phyloP scores from a whole-genome alignment of 805 yeast species.

The Lachancea quebecensis region DNA sequence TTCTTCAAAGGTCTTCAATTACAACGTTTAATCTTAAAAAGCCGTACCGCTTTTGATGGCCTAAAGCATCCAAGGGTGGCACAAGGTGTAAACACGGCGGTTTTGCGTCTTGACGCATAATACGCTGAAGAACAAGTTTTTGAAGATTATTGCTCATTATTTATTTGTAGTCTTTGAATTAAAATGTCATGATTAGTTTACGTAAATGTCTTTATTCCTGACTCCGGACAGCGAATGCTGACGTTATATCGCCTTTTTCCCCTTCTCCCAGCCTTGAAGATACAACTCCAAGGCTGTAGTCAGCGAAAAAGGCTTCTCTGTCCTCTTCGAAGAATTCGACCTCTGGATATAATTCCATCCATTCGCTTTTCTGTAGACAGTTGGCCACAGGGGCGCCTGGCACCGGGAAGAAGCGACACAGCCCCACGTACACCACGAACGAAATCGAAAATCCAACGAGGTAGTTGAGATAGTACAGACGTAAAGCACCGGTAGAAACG shows the following conservation, averaged over 20 bases:
- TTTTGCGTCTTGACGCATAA: no score
- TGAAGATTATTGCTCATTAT: no score
- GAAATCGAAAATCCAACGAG: slow-evolving; percentile 67
- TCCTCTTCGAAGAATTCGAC: slow-evolving; percentile 54
- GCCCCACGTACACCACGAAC: slow-evolving; percentile 43
- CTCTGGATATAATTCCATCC: slow-evolving; percentile 55
- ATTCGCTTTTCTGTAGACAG: slow-evolving; percentile 44
- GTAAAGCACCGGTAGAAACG: slow-evolving; percentile 66
- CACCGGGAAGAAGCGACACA: slow-evolving; percentile 51
- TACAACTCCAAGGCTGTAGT: background rate
- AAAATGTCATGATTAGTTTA: no score
- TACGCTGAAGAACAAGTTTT: no score
- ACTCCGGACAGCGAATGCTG: slow-evolving; percentile 4
- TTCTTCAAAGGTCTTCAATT: no score
- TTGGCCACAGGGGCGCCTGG: slow-evolving; percentile 35
- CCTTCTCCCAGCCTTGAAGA: slow-evolving; percentile 4
- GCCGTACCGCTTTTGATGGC: no score
- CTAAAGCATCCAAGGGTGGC: no score
- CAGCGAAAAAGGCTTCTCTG: slow-evolving; percentile 4
- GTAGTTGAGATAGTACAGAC: slow-evolving; percentile 63
- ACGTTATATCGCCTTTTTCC: slow-evolving; percentile 4
- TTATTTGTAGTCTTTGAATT: no score
- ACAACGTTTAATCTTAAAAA: no score
- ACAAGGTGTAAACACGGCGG: no score
- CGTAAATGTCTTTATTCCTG: background rate